Percentiles rank a stretch among this genome's conserved stretches.
These are phyloP conservation scores for Didymellaceae sp. DNA, from an alignment of 2,329 filamentous ascomycete genomes.

Conservation along the genomic window DNA sequence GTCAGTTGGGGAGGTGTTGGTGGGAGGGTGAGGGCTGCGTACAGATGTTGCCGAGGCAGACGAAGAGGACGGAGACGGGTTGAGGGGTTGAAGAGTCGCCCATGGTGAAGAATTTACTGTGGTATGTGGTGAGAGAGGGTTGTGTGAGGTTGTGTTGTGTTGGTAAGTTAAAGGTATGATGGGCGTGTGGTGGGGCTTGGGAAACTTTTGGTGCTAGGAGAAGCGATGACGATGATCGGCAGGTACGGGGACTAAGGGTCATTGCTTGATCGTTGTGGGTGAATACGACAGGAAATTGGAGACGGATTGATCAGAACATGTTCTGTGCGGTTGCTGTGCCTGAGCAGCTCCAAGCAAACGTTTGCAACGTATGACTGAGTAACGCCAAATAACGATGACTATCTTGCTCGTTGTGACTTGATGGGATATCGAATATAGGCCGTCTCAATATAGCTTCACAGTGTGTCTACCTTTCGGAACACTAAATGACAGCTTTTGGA, in stretches of 20 bases:
- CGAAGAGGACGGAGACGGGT: slow-evolving; percentile 80
- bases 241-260: slow-evolving; percentile 2
- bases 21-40: slow-evolving; percentile 20
- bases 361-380: too few relatives aligned
- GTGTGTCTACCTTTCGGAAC: too few relatives aligned
- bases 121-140: neutral
- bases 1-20: neutral
- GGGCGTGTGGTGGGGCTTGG: neutral
- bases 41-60: slow-evolving; percentile 98
- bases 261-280: neutral
- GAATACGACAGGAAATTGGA: too few relatives aligned
- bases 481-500: too few relatives aligned
- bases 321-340: too few relatives aligned
- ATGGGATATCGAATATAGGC: too few relatives aligned
- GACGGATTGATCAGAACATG: too few relatives aligned
- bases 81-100: slow-evolving; percentile 23
- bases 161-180: neutral
- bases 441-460: too few relatives aligned
- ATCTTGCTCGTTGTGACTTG: too few relatives aligned
- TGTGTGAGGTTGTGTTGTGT: too few relatives aligned
- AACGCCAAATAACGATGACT: too few relatives aligned
- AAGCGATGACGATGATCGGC: slow-evolving; percentile 11
- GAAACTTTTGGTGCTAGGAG: slow-evolving; percentile 7
- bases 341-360: too few relatives aligned
- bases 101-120: slow-evolving; percentile 9